Conservation (phyloP, 805 yeast genomes). For the Brettanomyces anomalus region DNA sequence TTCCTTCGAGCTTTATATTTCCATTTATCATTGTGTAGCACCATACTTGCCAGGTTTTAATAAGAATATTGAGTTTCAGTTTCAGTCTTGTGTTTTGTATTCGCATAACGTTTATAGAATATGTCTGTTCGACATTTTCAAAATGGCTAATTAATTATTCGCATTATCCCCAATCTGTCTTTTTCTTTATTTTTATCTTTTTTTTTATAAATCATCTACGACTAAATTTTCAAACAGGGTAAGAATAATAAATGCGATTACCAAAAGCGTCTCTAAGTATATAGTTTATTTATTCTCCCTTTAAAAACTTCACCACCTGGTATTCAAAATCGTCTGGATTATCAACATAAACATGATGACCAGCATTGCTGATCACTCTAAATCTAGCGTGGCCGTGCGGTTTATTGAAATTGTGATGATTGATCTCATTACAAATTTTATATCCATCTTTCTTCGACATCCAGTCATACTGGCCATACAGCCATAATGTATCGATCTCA, state of each 20-base stretch:
- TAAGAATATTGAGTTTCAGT: no score
- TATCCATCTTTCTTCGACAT: slow-evolving; percentile 57
- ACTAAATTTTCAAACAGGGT: no score
- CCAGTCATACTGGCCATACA: slow-evolving; percentile 67
- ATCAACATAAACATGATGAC: slow-evolving; percentile 49
- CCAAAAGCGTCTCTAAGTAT: no score
- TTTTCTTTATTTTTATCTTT: no score
- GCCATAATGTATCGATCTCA: slow-evolving; percentile 41
- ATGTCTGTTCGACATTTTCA: no score
- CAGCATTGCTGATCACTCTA: slow-evolving; percentile 34
- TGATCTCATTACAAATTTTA: slow-evolving; percentile 29
- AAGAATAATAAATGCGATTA: no score
- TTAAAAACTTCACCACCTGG: slow-evolving; percentile 19
- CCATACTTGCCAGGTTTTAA: slow-evolving; percentile 36
- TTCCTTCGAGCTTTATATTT: slow-evolving; percentile 35
- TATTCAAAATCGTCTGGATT: slow-evolving; percentile 29
- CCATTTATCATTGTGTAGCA: slow-evolving; percentile 46
- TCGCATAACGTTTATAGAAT: no score
- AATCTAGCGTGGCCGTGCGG: slow-evolving; percentile 20
- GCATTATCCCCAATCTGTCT: no score
- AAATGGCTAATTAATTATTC: no score
- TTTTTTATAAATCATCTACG: no score
- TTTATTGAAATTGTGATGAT: slow-evolving; percentile 10
- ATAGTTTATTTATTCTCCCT: not conserved
- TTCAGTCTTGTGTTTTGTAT: no score